Base-by-base conservation (phyloP, 352 stramenopile genomes). In the Phytophthora hybrid region DNA sequence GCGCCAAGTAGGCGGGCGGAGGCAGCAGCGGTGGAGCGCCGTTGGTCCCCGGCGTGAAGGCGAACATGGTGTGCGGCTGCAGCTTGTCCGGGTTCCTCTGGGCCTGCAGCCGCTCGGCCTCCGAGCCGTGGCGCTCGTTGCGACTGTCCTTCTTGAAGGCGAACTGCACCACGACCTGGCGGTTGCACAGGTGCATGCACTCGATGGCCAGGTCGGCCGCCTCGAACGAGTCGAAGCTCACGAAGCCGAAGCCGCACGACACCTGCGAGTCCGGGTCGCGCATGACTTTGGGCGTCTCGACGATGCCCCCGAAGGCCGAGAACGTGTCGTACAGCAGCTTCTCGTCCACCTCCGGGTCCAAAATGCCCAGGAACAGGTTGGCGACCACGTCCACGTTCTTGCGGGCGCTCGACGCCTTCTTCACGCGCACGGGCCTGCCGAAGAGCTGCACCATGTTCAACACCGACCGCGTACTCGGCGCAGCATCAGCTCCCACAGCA, bases 301-400 rank as follows among this genome's bases (percentile, higher is more conserved):
- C 97, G 71, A 99, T 96, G 26, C 91, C 97, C 11, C 98, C 98
- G 89, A 99, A 99, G 2, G 97, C 96, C 16, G 89, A 98, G 80
- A 99, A 99, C 4, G 98, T 99, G 83, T 99, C 98, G 79, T 99
- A 99, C 31, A 99, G 84, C 54, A 99, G 81, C 80, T 99, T 99
- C 83, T 99, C 98, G 81, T 99, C 97, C 29, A 99, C 98, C 69
- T 99, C 95, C 1, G 89, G 86, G 82, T 99, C 96, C 19, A 99
- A 77, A 69, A 98, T 98, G 16, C 98, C 98, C 60, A 99, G 89
- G 79, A 99, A 99, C 4, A 99, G 85, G 81, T 99, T 99, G 4
- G 98, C 98, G 37, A 98, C 98, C n/a, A 99, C 97, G 82, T 99
- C 98, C 41, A 98, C 78, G 37, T 82, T 95, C 74, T 99, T 99